These are phyloP conservation scores for Lantana camara DNA, from an alignment of 257 asterid species.

Conservation along the genomic window DNA sequence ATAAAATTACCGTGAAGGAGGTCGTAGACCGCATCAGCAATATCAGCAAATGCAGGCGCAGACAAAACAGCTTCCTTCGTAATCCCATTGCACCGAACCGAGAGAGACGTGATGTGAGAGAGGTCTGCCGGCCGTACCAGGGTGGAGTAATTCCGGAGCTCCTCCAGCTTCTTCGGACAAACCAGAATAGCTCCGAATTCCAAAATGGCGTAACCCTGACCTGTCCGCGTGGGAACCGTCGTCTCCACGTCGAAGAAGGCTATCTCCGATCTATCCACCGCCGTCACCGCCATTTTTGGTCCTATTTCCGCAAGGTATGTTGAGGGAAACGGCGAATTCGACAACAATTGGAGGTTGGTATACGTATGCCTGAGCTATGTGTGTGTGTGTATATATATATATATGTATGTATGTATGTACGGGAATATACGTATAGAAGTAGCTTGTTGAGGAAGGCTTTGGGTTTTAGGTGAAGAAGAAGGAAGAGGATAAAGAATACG, in stretches of 20 bases:
- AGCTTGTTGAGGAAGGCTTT: slow-evolving; percentile 34
- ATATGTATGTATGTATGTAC: neutral
- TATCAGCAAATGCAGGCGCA: slow-evolving; percentile 74
- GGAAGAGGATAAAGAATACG: slow-evolving; percentile 33
- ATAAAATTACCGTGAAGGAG: slow-evolving; percentile 67
- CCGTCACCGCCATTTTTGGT: slow-evolving; percentile 33
- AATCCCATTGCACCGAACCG: slow-evolving; percentile 88
- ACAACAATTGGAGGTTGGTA: slow-evolving; percentile 9
- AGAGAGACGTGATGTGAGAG: slow-evolving; percentile 61
- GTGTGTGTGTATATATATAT: neutral
- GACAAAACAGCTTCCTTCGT: slow-evolving; percentile 60
- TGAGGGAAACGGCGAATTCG: slow-evolving; percentile 2
- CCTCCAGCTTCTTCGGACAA: slow-evolving; percentile 90
- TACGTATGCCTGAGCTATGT: neutral
- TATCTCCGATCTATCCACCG: slow-evolving; percentile 64
- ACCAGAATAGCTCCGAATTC: slow-evolving; percentile 94
- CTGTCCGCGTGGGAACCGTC: slow-evolving; percentile 72
- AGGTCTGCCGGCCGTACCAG: slow-evolving; percentile 74
- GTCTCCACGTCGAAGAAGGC: slow-evolving; percentile 96
- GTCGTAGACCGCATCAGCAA: slow-evolving; percentile 76
- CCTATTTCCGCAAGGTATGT: neutral
- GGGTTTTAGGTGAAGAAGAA: neutral
- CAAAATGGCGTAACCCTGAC: slow-evolving; percentile 68
- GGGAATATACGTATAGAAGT: neutral
- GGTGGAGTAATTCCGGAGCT: slow-evolving; percentile 77